Evolutionary conservation across 2,329 filamentous ascomycete genomes (phyloP).

Genomic region (Diaporthe vaccinii): DNA sequence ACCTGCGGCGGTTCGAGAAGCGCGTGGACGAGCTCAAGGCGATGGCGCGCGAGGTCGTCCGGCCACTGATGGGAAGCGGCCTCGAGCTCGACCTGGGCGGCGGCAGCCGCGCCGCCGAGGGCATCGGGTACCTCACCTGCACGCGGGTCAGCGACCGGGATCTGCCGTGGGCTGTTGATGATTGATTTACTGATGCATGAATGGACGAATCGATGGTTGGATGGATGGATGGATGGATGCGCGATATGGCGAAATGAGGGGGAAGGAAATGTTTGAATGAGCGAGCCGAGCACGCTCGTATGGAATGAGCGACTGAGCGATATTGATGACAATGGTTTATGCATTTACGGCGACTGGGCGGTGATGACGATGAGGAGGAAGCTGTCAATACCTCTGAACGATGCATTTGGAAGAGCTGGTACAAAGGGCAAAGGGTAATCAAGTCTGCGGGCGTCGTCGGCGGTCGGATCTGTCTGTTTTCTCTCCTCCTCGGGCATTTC

Average conservation of each 20-base stretch:
- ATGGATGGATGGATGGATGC: background rate
- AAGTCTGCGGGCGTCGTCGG: constrained; percentile 16
- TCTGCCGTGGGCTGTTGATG: constrained; percentile 63
- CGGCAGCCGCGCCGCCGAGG: constrained; percentile 57
- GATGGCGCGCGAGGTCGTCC: constrained; percentile 84
- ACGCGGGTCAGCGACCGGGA: constrained; percentile 63
- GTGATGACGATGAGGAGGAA: constrained; percentile 3
- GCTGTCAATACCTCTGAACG: background rate
- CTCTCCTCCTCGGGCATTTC: constrained; percentile 11
- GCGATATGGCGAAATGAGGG: background rate
- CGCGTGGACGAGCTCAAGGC: constrained; percentile 90
- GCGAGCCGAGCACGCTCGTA: background rate
- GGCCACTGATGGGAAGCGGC: constrained; percentile 87
- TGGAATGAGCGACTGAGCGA: constrained; percentile 8
- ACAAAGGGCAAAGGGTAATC: constrained; percentile 4
- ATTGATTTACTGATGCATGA: constrained; percentile 39
- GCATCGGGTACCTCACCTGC: constrained; percentile 65
- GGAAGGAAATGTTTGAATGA: constrained; percentile 1
- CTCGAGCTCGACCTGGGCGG: constrained; percentile 81
- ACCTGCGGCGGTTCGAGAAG: constrained; percentile 85
- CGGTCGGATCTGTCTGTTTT: constrained; percentile 22
- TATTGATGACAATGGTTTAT: constrained; percentile 25
- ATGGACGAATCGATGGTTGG: background rate
- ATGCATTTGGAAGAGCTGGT: constrained; percentile 23
- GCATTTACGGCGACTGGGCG: constrained; percentile 6